Evolutionary conservation across 2,329 filamentous ascomycete genomes (phyloP).

Genomic region (Ophiocordyceps camponoti-rufipedis): DNA sequence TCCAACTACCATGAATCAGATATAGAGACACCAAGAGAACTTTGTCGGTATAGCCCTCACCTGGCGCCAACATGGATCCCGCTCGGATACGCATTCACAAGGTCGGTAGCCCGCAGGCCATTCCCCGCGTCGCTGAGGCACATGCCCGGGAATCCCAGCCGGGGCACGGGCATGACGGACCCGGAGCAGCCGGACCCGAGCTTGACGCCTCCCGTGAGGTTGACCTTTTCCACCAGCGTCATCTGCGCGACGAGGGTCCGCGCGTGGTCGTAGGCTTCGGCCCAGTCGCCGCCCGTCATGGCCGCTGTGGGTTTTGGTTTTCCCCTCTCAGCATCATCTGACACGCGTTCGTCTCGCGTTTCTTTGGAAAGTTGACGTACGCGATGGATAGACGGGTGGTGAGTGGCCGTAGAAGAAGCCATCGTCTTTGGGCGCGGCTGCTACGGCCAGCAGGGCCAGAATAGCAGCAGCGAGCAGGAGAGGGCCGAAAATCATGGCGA

Average conservation of each 20-base stretch:
- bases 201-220: slow-evolving; percentile 52
- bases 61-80: slow-evolving; percentile 22
- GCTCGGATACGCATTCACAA: slow-evolving; percentile 22
- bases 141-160: slow-evolving; percentile 23
- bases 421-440: slow-evolving; percentile 17
- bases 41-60: slow-evolving; percentile 6
- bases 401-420: slow-evolving; percentile 30
- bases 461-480: not conserved
- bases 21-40: too few species aligned
- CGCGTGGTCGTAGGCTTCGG: slow-evolving; percentile 47
- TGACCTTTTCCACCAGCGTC: slow-evolving; percentile 64
- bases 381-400: slow-evolving; percentile 31
- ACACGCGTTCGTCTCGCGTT: too few species aligned
- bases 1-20: slow-evolving; percentile 28
- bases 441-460: not conserved
- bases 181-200: slow-evolving; percentile 30
- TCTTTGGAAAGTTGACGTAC: too few species aligned
- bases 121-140: slow-evolving; percentile 26
- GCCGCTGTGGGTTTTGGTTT: slow-evolving; percentile 15
- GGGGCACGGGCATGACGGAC: slow-evolving; percentile 18
- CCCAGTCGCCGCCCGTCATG: slow-evolving; percentile 46
- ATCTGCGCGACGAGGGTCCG: slow-evolving; percentile 50
- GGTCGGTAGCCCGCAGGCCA: slow-evolving; percentile 22
- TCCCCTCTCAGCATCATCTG: not conserved
- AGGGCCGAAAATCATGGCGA: not conserved